Percentiles rank a stretch among this genome's conserved stretches.
Evolutionary conservation across 1,139 yeast species (phyloP).

Genomic region (Sugiyamaella japonica): DNA sequence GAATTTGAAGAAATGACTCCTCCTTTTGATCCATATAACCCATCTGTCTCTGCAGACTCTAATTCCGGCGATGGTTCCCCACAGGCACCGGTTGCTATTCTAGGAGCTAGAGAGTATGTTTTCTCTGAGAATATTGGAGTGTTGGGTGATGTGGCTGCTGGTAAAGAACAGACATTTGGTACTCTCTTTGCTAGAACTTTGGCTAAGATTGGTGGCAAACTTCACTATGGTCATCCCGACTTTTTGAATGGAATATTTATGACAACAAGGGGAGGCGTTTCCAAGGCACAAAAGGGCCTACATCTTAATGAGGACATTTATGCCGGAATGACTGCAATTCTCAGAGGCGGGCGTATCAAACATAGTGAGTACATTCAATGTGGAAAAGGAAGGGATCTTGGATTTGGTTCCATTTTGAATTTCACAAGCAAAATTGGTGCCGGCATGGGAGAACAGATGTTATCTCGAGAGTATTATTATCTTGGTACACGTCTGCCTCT

Average conservation of each 20-base stretch:
- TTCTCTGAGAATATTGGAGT: slow-evolving; percentile 86
- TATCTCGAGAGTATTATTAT: slow-evolving; percentile 81
- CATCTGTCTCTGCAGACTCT: not conserved
- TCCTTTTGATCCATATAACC: slow-evolving; percentile 27
- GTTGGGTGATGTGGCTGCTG: slow-evolving; percentile 89
- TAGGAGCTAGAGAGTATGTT: slow-evolving; percentile 87
- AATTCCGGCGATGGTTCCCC: slow-evolving; percentile 19
- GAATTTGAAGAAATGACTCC: slow-evolving; percentile 68
- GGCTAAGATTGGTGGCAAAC: slow-evolving; percentile 82
- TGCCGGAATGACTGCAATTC: slow-evolving; percentile 83
- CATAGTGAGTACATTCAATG: slow-evolving; percentile 89
- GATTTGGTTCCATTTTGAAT: slow-evolving; percentile 79
- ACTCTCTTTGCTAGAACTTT: slow-evolving; percentile 83
- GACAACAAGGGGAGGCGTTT: slow-evolving; percentile 89
- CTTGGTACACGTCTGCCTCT: slow-evolving; percentile 77
- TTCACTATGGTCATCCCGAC: slow-evolving; percentile 93
- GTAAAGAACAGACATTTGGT: slow-evolving; percentile 91
- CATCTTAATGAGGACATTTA: slow-evolving; percentile 88
- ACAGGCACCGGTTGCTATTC: slow-evolving; percentile 67
- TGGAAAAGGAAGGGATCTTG: slow-evolving; percentile 89
- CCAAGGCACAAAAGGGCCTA: slow-evolving; percentile 83
- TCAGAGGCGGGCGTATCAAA: slow-evolving; percentile 82
- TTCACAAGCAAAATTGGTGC: slow-evolving; percentile 90
- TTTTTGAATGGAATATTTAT: slow-evolving; percentile 79
- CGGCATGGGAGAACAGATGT: slow-evolving; percentile 91